phyloP scores from a whole-genome alignment of 352 stramenopile species.

The Phytophthora capsici region DNA sequence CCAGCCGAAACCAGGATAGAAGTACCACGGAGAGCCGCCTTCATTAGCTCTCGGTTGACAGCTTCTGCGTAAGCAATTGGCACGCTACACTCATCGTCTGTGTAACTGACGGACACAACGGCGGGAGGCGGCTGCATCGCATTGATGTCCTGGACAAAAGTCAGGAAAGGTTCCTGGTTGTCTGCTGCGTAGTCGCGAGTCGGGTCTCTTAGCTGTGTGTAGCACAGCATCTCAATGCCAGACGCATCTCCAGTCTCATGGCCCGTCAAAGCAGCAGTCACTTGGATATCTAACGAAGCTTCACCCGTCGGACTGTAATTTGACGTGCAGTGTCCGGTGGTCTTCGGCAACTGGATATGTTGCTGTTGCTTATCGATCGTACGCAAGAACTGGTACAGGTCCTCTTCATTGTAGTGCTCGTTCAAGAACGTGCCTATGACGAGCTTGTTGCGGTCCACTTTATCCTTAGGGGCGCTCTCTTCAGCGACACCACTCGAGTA shows the following conservation, averaged over 20 bases:
- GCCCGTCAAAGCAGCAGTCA: constrained; percentile 50
- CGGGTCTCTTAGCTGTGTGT: constrained; percentile 58
- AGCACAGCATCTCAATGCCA: constrained; percentile 67
- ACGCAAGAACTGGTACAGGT: constrained; percentile 55
- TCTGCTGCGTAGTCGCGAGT: constrained; percentile 54
- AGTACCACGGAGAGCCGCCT: constrained; percentile 68
- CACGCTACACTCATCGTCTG: constrained; percentile 80
- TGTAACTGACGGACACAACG: constrained; percentile 86
- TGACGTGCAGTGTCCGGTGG: constrained; percentile 52
- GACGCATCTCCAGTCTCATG: constrained; percentile 40
- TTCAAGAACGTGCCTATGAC: constrained; percentile 76
- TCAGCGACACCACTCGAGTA: constrained; percentile 7
- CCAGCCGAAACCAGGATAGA: constrained; percentile 74
- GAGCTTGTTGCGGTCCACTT: constrained; percentile 49
- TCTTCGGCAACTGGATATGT: constrained; percentile 26
- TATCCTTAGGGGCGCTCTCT: constrained; percentile 19
- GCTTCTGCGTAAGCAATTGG: constrained; percentile 57
- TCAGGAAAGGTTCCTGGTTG: constrained; percentile 84
- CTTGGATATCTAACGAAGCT: constrained; percentile 75
- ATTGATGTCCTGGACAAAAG: constrained; percentile 77
- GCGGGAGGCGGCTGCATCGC: constrained; percentile 61
- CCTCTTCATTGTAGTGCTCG: constrained; percentile 69
- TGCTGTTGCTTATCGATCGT: constrained; percentile 22
- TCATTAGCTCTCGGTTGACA: constrained; percentile 80
- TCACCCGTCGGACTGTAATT: constrained; percentile 53